Percentiles rank a stretch among this genome's conserved stretches.
Evolutionary conservation across 805 yeast genomes (phyloP).

Genomic region (Candida manassasensis): DNA sequence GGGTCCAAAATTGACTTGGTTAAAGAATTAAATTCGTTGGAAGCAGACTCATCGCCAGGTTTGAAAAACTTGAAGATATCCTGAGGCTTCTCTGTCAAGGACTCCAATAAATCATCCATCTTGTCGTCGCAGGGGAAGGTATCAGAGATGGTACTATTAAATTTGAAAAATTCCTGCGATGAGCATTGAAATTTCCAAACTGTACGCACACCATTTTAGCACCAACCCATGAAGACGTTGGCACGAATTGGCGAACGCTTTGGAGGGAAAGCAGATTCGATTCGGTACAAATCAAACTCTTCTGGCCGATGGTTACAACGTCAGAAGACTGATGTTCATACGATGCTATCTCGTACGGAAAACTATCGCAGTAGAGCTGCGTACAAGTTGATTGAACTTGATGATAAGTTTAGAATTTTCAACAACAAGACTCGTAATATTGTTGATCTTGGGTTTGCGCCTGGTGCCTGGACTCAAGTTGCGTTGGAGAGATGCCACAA

Average conservation of each 20-base stretch:
- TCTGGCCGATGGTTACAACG: slow-evolving; percentile 74
- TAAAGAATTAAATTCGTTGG: slow-evolving; percentile 22
- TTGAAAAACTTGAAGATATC: slow-evolving; percentile 18
- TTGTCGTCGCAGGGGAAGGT: background rate
- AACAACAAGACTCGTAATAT: slow-evolving; percentile 49
- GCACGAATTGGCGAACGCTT: background rate
- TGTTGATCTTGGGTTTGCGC: slow-evolving; percentile 88
- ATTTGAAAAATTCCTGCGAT: slow-evolving; percentile 5
- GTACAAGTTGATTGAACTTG: slow-evolving; percentile 74
- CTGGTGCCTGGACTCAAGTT: slow-evolving; percentile 93
- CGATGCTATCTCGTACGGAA: slow-evolving; percentile 59
- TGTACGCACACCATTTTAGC: slow-evolving; percentile 1
- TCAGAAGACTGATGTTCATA: slow-evolving; percentile 59
- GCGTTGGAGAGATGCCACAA: slow-evolving; percentile 46
- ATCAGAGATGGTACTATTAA: too few relatives aligned
- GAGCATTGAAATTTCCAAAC: background rate
- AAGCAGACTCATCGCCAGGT: slow-evolving; percentile 7
- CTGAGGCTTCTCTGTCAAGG: slow-evolving; percentile 20
- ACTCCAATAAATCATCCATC: slow-evolving; percentile 12
- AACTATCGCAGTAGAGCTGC: slow-evolving; percentile 85
- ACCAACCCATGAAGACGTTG: background rate
- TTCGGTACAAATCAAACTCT: slow-evolving; percentile 24
- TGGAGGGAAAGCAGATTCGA: background rate
- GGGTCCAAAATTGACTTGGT: slow-evolving; percentile 57
- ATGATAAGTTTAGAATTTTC: slow-evolving; percentile 59